A percentile compares a stretch with the other conserved stretches of the same genome.
These are phyloP conservation scores for Dimocarpus longan DNA, from an alignment of 345 rosid genomes.

Conservation along the genomic window DNA sequence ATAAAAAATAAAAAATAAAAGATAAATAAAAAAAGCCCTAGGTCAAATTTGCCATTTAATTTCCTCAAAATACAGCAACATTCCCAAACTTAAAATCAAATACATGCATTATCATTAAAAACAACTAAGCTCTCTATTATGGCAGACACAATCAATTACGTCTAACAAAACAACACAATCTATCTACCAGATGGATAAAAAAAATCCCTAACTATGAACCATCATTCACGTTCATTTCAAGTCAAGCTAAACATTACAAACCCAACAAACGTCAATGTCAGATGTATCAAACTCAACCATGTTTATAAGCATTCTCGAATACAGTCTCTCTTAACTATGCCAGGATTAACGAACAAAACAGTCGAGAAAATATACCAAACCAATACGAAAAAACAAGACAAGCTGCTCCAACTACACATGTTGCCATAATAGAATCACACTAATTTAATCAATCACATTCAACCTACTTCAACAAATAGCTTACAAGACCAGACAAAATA, in stretches of 20 bases:
- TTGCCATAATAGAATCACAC: neutral
- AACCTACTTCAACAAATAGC: neutral
- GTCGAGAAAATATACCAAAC: neutral
- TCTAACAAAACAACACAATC: neutral
- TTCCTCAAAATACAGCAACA: neutral
- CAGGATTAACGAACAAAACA: neutral
- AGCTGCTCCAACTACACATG: neutral
- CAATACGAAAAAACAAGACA: neutral
- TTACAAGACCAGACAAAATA: neutral
- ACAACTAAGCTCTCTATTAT: neutral
- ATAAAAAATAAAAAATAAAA: neutral
- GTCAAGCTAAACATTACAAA: neutral
- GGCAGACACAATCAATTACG: neutral
- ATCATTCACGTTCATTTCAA: neutral
- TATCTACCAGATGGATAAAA: neutral
- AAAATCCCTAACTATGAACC: neutral
- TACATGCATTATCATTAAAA: neutral
- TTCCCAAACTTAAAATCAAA: constrained; percentile 9
- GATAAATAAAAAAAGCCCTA: neutral
- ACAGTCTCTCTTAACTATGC: neutral
- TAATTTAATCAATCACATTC: neutral
- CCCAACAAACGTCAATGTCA: neutral
- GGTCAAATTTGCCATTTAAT: constrained; percentile 5
- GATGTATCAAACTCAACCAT: neutral
- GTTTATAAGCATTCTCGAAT: neutral